phyloP scores from a whole-genome alignment of 2,329 filamentous ascomycete species.

The Esteya vermicola region DNA sequence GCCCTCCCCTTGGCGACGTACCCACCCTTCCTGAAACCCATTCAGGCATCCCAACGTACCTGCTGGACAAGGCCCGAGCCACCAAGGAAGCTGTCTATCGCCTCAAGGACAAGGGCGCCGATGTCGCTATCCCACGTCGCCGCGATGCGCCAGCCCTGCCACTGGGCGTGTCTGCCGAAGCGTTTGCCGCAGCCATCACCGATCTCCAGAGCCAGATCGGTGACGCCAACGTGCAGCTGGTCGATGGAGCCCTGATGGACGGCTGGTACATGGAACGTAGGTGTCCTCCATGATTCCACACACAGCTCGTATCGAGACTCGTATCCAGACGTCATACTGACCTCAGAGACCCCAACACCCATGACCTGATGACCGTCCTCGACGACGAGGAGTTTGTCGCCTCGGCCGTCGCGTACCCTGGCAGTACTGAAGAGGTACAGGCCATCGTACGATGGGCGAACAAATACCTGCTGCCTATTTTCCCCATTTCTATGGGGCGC shows the following conservation, averaged over 20 bases:
- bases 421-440: constrained; percentile 19
- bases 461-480: constrained; percentile 20
- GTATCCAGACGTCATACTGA: neutral
- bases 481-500: constrained; percentile 22
- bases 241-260: constrained; percentile 24
- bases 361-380: constrained; percentile 26
- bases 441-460: constrained; percentile 19
- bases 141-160: constrained; percentile 21
- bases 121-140: constrained; percentile 10
- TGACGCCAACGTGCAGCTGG: constrained; percentile 22
- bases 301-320: too few relatives aligned
- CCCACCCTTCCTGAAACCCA: constrained; percentile 22
- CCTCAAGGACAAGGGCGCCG: constrained; percentile 17
- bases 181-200: constrained; percentile 19
- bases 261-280: constrained; percentile 23
- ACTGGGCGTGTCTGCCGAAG: constrained; percentile 18
- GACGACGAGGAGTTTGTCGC: constrained; percentile 30
- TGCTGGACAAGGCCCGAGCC: constrained; percentile 21
- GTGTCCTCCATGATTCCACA: neutral
- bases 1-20: constrained; percentile 10
- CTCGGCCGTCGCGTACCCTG: constrained; percentile 24
- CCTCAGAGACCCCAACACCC: constrained; percentile 23
- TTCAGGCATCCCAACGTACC: constrained; percentile 22
- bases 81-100: constrained; percentile 20
- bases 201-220: constrained; percentile 22